phyloP scores from a whole-genome alignment of 768 basidiomycete genomes.

The Russula emetica region DNA sequence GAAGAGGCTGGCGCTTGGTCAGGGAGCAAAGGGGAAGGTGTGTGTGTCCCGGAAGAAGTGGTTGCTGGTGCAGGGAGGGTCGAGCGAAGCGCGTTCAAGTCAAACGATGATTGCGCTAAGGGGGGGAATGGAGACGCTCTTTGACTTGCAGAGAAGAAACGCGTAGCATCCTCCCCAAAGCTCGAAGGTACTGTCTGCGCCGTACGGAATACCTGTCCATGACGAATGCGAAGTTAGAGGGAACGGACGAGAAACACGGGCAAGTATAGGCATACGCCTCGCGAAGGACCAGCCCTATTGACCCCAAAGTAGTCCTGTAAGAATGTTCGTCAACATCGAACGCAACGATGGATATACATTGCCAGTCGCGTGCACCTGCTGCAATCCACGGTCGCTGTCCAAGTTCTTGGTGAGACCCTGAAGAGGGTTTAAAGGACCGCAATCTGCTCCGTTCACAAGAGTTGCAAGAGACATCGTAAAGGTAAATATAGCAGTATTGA shows the following conservation, averaged over 20 bases:
- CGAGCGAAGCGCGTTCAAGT: slow-evolving; percentile 52
- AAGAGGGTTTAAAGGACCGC: slow-evolving; percentile 81
- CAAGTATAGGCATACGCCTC: slow-evolving; percentile 45
- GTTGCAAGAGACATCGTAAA: slow-evolving; percentile 69
- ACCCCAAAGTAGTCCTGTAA: slow-evolving; percentile 66
- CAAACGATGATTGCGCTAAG: slow-evolving; percentile 45
- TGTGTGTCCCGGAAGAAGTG: slow-evolving; percentile 12
- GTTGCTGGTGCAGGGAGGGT: slow-evolving; percentile 41
- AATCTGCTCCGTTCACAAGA: slow-evolving; percentile 73
- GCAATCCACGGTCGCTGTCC: slow-evolving; percentile 71
- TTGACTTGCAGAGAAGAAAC: slow-evolving; percentile 51
- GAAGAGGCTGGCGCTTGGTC: slow-evolving; percentile 33
- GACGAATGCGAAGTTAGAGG: background rate
- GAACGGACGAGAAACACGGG: background rate
- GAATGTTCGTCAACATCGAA: slow-evolving; percentile 2
- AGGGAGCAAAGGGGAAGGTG: slow-evolving; percentile 28
- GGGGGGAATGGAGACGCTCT: slow-evolving; percentile 36
- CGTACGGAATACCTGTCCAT: slow-evolving; percentile 18
- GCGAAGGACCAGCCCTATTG: slow-evolving; percentile 56
- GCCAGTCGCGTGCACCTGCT: slow-evolving; percentile 53
- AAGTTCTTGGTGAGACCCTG: slow-evolving; percentile 76
- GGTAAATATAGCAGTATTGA: background rate
- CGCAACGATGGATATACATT: background rate
- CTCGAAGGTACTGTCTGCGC: slow-evolving; percentile 35
- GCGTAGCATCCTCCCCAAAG: slow-evolving; percentile 61